Conservation (phyloP, 306 rosid species). For the Acacia acuminata region DNA sequence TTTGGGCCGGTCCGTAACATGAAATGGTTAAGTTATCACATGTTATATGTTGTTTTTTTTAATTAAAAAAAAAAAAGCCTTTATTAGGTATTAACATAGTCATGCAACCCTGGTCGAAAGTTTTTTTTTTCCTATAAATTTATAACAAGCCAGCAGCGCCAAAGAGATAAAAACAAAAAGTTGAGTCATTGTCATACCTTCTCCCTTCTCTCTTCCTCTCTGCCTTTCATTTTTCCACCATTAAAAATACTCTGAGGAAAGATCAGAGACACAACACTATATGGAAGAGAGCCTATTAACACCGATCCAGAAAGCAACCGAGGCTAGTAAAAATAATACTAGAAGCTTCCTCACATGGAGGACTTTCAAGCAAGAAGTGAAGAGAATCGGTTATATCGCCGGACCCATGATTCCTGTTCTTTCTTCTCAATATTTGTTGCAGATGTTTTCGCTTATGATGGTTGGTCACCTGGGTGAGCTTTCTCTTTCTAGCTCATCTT, state of each 20-base stretch:
- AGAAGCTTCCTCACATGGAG: slow-evolving; percentile 11
- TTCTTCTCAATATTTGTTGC: slow-evolving; percentile 39
- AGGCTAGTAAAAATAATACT: neutral
- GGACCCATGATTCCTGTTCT: slow-evolving; percentile 41
- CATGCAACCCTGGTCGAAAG: too few relatives aligned
- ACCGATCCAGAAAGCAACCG: slow-evolving; percentile 4
- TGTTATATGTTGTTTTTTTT: too few relatives aligned
- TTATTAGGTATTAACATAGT: too few relatives aligned
- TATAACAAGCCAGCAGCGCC: too few relatives aligned
- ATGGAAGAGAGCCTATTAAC: slow-evolving; percentile 31
- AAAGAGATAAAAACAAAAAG: too few relatives aligned
- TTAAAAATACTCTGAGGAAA: neutral
- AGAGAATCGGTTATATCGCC: slow-evolving; percentile 37
- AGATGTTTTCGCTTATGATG: slow-evolving; percentile 42
- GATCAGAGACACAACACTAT: neutral
- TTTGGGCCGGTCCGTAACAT: too few relatives aligned
- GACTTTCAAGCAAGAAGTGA: slow-evolving; percentile 31
- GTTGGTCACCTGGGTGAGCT: slow-evolving; percentile 49
- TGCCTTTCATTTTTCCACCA: neutral
- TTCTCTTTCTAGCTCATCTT: slow-evolving; percentile 47
- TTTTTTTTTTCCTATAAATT: too few relatives aligned
- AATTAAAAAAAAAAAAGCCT: too few relatives aligned
- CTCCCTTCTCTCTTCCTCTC: neutral
- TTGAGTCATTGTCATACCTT: neutral
- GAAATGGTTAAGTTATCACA: too few relatives aligned